These are phyloP conservation scores for Verticillium nonalfalfae DNA, from an alignment of 2,329 filamentous ascomycete species.

Conservation along the genomic window DNA sequence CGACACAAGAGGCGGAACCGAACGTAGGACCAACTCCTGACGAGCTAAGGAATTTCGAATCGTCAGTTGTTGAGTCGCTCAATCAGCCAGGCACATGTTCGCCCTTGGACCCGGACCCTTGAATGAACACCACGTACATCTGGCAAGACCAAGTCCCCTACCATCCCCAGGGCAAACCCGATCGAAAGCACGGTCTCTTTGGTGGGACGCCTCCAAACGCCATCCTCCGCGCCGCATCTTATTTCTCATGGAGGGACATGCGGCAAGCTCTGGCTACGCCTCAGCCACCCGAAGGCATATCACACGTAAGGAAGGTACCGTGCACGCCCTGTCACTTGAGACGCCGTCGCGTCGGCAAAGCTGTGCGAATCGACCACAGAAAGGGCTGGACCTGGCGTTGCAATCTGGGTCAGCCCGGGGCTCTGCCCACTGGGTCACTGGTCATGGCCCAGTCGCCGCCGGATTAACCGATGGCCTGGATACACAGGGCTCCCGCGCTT, in stretches of 20 bases:
- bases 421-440: not conserved
- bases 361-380: not conserved
- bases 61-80: too few species aligned
- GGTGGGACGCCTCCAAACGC: constrained; percentile 5
- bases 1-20: not conserved
- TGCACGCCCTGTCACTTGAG: not conserved
- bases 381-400: not conserved
- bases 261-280: not conserved
- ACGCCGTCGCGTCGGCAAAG: not conserved
- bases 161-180: not conserved
- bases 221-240: constrained; percentile 12
- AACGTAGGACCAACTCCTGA: not conserved
- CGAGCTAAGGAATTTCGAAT: not conserved
- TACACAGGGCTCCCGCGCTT: not conserved
- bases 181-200: constrained; percentile 3
- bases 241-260: constrained; percentile 1
- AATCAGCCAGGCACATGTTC: too few species aligned
- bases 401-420: not conserved
- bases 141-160: not conserved
- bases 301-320: not conserved
- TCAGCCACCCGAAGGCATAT: not conserved
- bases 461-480: not conserved
- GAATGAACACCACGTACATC: constrained; percentile 3
- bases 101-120: constrained; percentile 3
- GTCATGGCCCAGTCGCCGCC: not conserved